These are phyloP conservation scores for Xylaria sp. DNA, from an alignment of 495 filamentous ascomycete species.

Conservation along the genomic window DNA sequence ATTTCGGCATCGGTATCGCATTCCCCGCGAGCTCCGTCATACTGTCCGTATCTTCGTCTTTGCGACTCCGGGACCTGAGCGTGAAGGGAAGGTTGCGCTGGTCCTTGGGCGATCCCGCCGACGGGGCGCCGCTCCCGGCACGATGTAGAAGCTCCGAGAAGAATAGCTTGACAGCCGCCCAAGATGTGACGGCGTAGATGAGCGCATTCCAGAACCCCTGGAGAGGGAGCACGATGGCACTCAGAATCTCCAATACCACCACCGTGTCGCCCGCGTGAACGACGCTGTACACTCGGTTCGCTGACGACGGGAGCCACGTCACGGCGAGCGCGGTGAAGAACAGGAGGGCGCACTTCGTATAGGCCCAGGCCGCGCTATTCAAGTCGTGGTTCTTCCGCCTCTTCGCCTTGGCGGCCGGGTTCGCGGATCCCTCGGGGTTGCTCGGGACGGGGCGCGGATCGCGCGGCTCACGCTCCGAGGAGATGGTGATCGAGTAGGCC, in stretches of 20 bases:
- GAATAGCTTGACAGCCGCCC: conserved; percentile 53
- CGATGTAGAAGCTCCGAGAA: conserved; percentile 33
- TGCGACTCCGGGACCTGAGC: conserved; percentile 30
- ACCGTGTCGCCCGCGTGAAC: conserved; percentile 59
- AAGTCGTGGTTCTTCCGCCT: conserved; percentile 43
- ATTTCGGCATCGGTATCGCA: conserved; percentile 22
- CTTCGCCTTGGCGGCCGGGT: conserved; percentile 32
- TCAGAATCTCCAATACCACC: conserved; percentile 70
- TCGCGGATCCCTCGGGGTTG: conserved; percentile 28
- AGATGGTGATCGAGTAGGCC: conserved; percentile 57
- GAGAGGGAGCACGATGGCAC: conserved; percentile 77
- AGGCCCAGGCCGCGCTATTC: conserved; percentile 72
- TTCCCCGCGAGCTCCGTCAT: conserved; percentile 48
- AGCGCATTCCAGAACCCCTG: conserved; percentile 89
- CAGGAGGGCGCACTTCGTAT: conserved; percentile 83
- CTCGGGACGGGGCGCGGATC: conserved; percentile 32
- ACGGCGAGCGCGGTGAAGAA: conserved; percentile 84
- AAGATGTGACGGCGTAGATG: conserved; percentile 76
- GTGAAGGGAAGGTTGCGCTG: conserved; percentile 32
- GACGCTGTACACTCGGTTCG: conserved; percentile 77
- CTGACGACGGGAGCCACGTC: conserved; percentile 85
- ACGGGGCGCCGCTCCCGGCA: conserved; percentile 28
- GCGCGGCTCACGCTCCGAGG: conserved; percentile 41
- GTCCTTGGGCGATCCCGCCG: conserved; percentile 29
- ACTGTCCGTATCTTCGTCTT: conserved; percentile 44